These are phyloP conservation scores for Coemansia guatemalensis DNA, from an alignment of 192 early-diverging fungal genomes.

Conservation along the genomic window DNA sequence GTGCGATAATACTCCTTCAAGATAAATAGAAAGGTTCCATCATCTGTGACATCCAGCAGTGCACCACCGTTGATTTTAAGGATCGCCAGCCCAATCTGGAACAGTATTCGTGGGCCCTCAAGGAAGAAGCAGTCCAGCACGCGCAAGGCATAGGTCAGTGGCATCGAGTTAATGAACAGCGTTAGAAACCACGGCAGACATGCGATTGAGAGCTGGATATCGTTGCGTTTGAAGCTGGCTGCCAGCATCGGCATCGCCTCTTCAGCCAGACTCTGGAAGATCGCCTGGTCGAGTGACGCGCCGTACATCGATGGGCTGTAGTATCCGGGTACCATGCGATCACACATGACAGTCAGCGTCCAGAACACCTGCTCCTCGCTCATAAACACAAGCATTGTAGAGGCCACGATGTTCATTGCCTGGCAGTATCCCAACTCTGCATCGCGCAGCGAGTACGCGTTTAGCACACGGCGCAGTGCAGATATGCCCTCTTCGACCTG, in stretches of 20 bases:
- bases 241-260: conserved; percentile 90
- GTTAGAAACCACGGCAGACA: conserved; percentile 98
- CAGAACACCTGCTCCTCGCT: conserved; percentile 98
- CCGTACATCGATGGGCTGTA: conserved; percentile 99
- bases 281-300: conserved; percentile 91
- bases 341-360: conserved; percentile 87
- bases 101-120: conserved; percentile 95
- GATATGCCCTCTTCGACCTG: conserved; percentile 90
- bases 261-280: conserved; percentile 86
- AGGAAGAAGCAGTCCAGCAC: conserved; percentile 97
- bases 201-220: conserved; percentile 95
- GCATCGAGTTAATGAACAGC: conserved; percentile 95
- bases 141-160: conserved; percentile 81
- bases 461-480: conserved; percentile 88
- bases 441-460: conserved; percentile 80
- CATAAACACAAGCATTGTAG: conserved; percentile 89
- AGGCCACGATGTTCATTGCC: conserved; percentile 99
- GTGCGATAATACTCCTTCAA: conserved; percentile 85
- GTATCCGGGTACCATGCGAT: conserved; percentile 90
- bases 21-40: conserved; percentile 77
- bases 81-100: conserved; percentile 89
- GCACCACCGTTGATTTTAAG: conserved; percentile 89
- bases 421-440: conserved; percentile 99
- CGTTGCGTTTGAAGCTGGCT: conserved; percentile 78
- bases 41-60: conserved; percentile 65